phyloP scores from a whole-genome alignment of 257 asterid species.

The Plantago elongata region DNA sequence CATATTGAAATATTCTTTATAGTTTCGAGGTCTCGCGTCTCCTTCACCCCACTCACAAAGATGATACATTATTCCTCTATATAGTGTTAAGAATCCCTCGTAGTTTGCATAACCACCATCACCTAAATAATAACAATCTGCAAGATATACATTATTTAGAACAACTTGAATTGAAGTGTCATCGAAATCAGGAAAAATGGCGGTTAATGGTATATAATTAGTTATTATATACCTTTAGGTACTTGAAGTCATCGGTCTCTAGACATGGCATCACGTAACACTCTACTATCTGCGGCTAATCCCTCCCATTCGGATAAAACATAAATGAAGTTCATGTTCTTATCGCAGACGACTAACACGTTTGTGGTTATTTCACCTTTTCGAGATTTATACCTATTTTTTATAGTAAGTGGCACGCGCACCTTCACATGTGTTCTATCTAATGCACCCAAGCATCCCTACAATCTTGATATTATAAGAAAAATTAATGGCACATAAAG shows the following conservation, averaged over 20 bases:
- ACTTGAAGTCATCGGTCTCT: neutral
- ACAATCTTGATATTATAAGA: too few relatives aligned
- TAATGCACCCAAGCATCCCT: neutral
- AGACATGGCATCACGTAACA: neutral
- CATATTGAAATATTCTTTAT: neutral
- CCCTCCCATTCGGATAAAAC: constrained; percentile 6
- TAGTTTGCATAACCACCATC: neutral
- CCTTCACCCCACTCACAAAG: too few relatives aligned
- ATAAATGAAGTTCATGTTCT: constrained; percentile 7
- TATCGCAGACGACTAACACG: neutral
- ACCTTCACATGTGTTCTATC: neutral
- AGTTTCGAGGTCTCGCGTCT: too few relatives aligned
- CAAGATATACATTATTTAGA: too few relatives aligned
- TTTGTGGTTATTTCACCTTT: neutral
- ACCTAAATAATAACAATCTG: constrained; percentile 8
- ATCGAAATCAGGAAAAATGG: too few relatives aligned
- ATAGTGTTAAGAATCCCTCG: too few relatives aligned
- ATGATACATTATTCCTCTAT: too few relatives aligned
- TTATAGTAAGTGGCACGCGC: neutral
- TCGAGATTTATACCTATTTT: neutral
- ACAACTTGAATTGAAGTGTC: too few relatives aligned
- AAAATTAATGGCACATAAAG: neutral
- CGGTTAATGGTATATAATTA: neutral
- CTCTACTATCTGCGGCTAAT: neutral
- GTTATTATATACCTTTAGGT: neutral